Evolutionary conservation across 495 filamentous ascomycete genomes (phyloP).

Genomic region (Amphirosellinia nigrospora): DNA sequence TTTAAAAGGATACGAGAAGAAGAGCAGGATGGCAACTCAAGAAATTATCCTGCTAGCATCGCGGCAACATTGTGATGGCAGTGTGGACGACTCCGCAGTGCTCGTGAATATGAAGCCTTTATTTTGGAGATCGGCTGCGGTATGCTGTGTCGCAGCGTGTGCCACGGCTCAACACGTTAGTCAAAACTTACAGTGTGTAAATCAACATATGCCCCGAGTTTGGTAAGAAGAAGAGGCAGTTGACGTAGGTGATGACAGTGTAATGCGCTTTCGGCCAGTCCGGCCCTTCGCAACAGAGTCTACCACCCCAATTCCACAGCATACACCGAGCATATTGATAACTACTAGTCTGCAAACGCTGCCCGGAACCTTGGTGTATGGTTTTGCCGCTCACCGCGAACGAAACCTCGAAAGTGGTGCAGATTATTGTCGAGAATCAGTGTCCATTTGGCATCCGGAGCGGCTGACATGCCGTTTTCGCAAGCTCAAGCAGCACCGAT

Average conservation of each 20-base stretch:
- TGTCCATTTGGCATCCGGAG: neutral
- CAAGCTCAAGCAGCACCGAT: neutral
- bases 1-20: neutral
- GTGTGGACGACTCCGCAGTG: neutral
- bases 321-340: neutral
- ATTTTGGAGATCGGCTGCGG: neutral
- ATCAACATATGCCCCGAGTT: neutral
- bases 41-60: neutral
- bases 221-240: neutral
- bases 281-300: neutral
- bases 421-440: neutral
- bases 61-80: neutral
- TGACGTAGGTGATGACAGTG: neutral
- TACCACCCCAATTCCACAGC: neutral
- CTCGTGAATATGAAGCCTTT: neutral
- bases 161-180: neutral
- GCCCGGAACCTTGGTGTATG: neutral
- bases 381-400: neutral
- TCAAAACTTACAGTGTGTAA: neutral
- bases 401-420: neutral
- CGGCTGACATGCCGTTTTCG: neutral
- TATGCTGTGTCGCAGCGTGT: neutral
- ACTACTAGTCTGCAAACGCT: neutral
- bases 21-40: neutral
- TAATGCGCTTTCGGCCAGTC: neutral